Percentiles rank a stretch among this genome's conserved stretches.
Evolutionary conservation across 2,329 filamentous ascomycete genomes (phyloP).

Genomic region (Aphanocladium album): DNA sequence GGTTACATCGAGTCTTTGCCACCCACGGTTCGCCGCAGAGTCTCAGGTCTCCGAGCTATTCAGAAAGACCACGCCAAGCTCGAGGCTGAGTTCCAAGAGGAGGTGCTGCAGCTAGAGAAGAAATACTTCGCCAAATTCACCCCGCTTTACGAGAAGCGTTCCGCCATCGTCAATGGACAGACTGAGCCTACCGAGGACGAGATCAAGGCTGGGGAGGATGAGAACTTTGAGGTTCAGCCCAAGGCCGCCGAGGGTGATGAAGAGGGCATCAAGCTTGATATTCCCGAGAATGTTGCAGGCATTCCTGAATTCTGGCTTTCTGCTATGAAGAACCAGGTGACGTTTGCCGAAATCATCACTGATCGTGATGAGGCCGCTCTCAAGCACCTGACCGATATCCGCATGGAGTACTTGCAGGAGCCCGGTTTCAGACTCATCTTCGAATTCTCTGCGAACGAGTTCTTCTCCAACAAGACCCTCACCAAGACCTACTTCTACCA

Average conservation of each 20-base stretch:
- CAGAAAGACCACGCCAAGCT: slow-evolving; percentile 99
- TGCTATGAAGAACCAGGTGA: slow-evolving; percentile 99
- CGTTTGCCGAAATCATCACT: slow-evolving; percentile 96
- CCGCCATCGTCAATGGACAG: slow-evolving; percentile 83
- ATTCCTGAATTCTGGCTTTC: slow-evolving; percentile 99
- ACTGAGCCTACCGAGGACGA: slow-evolving; percentile 83
- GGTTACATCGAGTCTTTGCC: slow-evolving; percentile 98
- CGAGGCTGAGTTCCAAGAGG: slow-evolving; percentile 97
- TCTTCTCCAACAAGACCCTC: slow-evolving; percentile 94
- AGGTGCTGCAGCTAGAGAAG: slow-evolving; percentile 97
- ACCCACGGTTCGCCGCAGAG: slow-evolving; percentile 80
- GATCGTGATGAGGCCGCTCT: slow-evolving; percentile 93
- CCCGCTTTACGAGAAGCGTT: slow-evolving; percentile 91
- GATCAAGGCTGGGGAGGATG: slow-evolving; percentile 78
- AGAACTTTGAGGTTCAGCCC: slow-evolving; percentile 69
- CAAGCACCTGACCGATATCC: slow-evolving; percentile 84
- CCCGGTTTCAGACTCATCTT: slow-evolving; percentile 98
- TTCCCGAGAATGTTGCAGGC: slow-evolving; percentile 58
- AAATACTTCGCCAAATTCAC: slow-evolving; percentile 99
- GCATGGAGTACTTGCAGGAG: slow-evolving; percentile 98
- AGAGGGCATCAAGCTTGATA: slow-evolving; percentile 52
- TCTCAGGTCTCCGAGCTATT: slow-evolving; percentile 92
- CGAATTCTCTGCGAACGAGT: slow-evolving; percentile 91
- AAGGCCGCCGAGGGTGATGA: slow-evolving; percentile 64
- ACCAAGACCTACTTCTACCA: slow-evolving; percentile 99